A percentile compares a stretch with the other conserved stretches of the same genome.
phyloP scores from a whole-genome alignment of 2,329 filamentous ascomycete species.

The Geosmithia flava region DNA sequence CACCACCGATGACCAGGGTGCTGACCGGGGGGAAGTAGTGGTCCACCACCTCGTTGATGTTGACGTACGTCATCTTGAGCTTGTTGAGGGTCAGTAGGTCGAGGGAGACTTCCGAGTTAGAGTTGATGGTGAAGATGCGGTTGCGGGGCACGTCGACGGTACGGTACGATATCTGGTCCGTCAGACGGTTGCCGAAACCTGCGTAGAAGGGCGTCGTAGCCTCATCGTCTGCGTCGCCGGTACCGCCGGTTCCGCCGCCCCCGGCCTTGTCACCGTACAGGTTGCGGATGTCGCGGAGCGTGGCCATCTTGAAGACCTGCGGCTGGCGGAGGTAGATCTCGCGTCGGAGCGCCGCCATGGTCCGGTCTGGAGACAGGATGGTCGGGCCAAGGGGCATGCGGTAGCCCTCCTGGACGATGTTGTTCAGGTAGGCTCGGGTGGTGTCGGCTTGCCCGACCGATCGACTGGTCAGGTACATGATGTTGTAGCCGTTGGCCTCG shows the following conservation, averaged over 20 bases:
- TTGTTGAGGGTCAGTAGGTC: slow-evolving; percentile 86
- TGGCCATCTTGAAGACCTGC: slow-evolving; percentile 99
- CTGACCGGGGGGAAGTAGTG: slow-evolving; percentile 95
- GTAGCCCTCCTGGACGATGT: slow-evolving; percentile 79
- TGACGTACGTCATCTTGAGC: slow-evolving; percentile 92
- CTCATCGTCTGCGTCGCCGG: background rate
- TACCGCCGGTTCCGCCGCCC: too few relatives aligned
- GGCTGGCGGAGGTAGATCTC: slow-evolving; percentile 94
- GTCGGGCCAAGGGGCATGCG: slow-evolving; percentile 80
- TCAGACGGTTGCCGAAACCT: slow-evolving; percentile 91
- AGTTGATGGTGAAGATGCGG: slow-evolving; percentile 97
- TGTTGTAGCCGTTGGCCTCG: slow-evolving; percentile 90
- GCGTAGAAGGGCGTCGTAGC: slow-evolving; percentile 66
- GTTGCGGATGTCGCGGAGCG: slow-evolving; percentile 82
- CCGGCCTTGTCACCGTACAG: slow-evolving; percentile 67
- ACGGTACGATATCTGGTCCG: slow-evolving; percentile 90
- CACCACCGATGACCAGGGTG: slow-evolving; percentile 74
- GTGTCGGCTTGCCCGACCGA: slow-evolving; percentile 89
- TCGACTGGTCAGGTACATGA: slow-evolving; percentile 92
- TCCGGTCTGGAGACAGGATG: slow-evolving; percentile 89
- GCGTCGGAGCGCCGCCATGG: slow-evolving; percentile 80
- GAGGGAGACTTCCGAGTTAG: slow-evolving; percentile 86
- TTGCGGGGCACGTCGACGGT: slow-evolving; percentile 91
- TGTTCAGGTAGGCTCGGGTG: slow-evolving; percentile 79
- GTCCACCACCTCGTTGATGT: slow-evolving; percentile 93